Evolutionary conservation across 805 yeast species (phyloP).

Genomic region (Phaffomyces thermotolerans): DNA sequence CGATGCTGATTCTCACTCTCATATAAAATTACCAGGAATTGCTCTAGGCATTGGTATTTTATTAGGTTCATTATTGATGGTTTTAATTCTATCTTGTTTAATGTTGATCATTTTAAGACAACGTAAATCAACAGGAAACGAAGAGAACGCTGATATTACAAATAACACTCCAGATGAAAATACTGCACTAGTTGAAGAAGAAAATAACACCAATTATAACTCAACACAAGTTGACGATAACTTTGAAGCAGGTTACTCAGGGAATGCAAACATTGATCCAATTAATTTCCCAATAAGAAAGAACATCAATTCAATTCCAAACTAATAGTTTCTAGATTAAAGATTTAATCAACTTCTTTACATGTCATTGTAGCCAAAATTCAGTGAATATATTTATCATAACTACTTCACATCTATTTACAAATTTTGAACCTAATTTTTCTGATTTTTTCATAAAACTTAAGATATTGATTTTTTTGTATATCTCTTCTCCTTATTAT

Average conservation of each 20-base stretch:
- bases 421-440: no score
- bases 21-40: conserved; percentile 56
- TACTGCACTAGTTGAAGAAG: not conserved
- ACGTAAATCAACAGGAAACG: conserved; percentile 5
- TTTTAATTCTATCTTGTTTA: conserved; percentile 29
- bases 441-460: no score
- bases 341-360: no score
- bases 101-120: conserved; percentile 28
- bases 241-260: conserved; percentile 21
- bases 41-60: conserved; percentile 64
- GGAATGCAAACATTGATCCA: conserved; percentile 16
- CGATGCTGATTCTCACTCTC: conserved; percentile 39
- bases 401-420: no score
- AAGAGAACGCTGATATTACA: not conserved
- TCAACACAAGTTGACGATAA: not conserved
- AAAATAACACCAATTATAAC: not conserved
- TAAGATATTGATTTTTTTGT: no score
- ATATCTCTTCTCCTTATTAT: not conserved
- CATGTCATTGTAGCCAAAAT: no score
- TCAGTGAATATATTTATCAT: no score
- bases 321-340: not conserved
- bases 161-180: conserved; percentile 1
- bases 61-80: conserved; percentile 44
- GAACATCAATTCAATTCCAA: not conserved
- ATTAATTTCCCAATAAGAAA: conserved; percentile 8